Evolutionary conservation across 1,139 yeast species (phyloP).

Genomic region (Taphrina populina): DNA sequence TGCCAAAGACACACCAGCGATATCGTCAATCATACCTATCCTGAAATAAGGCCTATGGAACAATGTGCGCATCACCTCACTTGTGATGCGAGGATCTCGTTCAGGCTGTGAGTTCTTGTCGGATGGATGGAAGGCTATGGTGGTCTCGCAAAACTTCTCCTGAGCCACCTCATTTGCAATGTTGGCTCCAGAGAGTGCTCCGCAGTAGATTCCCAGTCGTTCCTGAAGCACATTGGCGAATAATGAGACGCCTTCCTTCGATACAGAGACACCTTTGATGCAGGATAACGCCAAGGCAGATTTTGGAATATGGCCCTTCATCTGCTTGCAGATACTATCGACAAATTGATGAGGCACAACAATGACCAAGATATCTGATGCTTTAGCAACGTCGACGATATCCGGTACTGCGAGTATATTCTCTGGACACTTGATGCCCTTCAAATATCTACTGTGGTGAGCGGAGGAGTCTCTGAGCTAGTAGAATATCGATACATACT

Average conservation of each 20-base stretch:
- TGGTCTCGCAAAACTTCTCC: slow-evolving; percentile 92
- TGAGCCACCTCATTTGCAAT: slow-evolving; percentile 92
- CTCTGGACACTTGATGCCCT: slow-evolving; percentile 72
- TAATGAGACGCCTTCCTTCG: slow-evolving; percentile 73
- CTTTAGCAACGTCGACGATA: slow-evolving; percentile 66
- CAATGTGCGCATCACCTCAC: slow-evolving; percentile 53
- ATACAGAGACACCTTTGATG: slow-evolving; percentile 85
- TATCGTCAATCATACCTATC: slow-evolving; percentile 82
- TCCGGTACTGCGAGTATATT: slow-evolving; percentile 85
- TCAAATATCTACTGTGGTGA: slow-evolving; percentile 53
- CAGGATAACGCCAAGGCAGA: slow-evolving; percentile 84
- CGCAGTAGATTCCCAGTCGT: slow-evolving; percentile 80
- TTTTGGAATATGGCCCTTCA: slow-evolving; percentile 69
- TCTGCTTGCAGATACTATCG: slow-evolving; percentile 66
- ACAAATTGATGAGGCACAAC: slow-evolving; percentile 94
- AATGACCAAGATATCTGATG: slow-evolving; percentile 79
- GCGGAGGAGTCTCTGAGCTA: slow-evolving; percentile 41
- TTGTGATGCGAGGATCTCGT: slow-evolving; percentile 35
- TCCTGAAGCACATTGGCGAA: slow-evolving; percentile 73
- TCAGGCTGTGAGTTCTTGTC: slow-evolving; percentile 51
- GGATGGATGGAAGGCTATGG: slow-evolving; percentile 81
- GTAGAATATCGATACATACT: slow-evolving; percentile 41
- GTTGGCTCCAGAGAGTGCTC: slow-evolving; percentile 93
- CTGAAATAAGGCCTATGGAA: slow-evolving; percentile 97
- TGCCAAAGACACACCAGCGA: slow-evolving; percentile 89